phyloP scores from a whole-genome alignment of 176 grass and related monocot species.

The Cenchrus americanus region DNA sequence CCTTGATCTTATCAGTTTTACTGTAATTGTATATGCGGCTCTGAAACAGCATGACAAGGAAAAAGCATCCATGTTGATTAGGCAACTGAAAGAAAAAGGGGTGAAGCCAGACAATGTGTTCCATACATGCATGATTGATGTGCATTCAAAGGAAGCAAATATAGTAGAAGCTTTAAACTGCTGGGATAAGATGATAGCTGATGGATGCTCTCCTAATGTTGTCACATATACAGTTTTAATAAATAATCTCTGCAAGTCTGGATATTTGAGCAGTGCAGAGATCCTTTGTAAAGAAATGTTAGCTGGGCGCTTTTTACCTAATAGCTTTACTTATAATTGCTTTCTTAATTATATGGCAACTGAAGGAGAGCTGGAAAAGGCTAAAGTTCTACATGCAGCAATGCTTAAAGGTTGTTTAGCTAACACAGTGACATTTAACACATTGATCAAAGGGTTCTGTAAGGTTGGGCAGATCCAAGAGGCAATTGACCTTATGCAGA shows the following conservation, averaged over 20 bases:
- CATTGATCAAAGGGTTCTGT: constrained; percentile 69
- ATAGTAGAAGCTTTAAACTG: constrained; percentile 57
- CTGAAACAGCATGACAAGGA: constrained; percentile 50
- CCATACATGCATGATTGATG: constrained; percentile 75
- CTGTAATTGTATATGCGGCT: constrained; percentile 54
- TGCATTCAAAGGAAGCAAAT: constrained; percentile 59
- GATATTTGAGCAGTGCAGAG: constrained; percentile 65
- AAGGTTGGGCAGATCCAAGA: constrained; percentile 60
- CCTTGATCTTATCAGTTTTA: constrained; percentile 67
- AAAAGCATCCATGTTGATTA: constrained; percentile 41
- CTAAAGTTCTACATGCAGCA: constrained; percentile 52
- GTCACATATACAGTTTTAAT: constrained; percentile 61
- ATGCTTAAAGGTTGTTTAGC: constrained; percentile 62
- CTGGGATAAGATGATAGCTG: constrained; percentile 52
- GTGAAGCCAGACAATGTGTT: constrained; percentile 65
- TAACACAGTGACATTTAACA: constrained; percentile 69
- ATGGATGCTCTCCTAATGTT: constrained; percentile 59
- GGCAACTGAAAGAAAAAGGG: constrained; percentile 59
- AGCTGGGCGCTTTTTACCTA: constrained; percentile 49
- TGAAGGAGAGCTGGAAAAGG: constrained; percentile 61
- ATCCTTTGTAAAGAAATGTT: constrained; percentile 73
- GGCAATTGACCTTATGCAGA: constrained; percentile 53
- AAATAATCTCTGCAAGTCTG: constrained; percentile 78
- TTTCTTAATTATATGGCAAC: constrained; percentile 72
- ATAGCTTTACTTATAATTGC: constrained; percentile 66